Evolutionary conservation across 2,329 filamentous ascomycete genomes (phyloP).

Genomic region (Karstenula rhodostoma): DNA sequence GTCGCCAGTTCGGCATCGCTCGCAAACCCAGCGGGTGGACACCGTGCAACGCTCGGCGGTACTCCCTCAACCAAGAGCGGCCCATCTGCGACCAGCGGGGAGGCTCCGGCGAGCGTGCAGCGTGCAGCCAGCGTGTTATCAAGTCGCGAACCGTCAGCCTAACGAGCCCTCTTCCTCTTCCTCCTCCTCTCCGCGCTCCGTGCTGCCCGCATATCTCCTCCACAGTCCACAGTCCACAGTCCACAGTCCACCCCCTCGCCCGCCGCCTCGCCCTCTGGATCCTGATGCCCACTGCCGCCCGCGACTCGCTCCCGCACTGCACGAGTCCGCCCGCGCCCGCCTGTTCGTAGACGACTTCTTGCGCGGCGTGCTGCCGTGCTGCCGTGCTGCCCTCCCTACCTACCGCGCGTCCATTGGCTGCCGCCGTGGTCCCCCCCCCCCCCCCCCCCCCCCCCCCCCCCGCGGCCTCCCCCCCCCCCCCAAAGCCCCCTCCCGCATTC

Average conservation of each 20-base stretch:
- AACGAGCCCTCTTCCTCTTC: not conserved
- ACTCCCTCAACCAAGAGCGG: slow-evolving; percentile 18
- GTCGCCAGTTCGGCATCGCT: slow-evolving; percentile 1
- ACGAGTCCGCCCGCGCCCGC: slow-evolving; percentile 5
- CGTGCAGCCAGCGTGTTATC: slow-evolving; percentile 18
- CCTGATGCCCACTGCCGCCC: slow-evolving; percentile 18
- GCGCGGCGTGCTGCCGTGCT: slow-evolving; percentile 26
- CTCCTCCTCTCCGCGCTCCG: slow-evolving; percentile 1
- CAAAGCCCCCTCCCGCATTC: slow-evolving; percentile 32
- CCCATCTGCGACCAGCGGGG: slow-evolving; percentile 14
- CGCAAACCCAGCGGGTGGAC: slow-evolving; percentile 11
- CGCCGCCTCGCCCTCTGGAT: too few relatives aligned
- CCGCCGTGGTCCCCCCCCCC: slow-evolving; percentile 9
- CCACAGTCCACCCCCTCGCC: not conserved
- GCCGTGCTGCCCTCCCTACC: slow-evolving; percentile 14
- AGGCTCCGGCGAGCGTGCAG: slow-evolving; percentile 16
- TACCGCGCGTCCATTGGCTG: slow-evolving; percentile 8
- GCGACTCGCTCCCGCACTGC: slow-evolving; percentile 4
- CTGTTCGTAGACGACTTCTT: not conserved
- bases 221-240: not conserved
- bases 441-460: slow-evolving; percentile 25
- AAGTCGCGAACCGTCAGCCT: slow-evolving; percentile 5
- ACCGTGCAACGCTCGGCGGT: slow-evolving; percentile 21
- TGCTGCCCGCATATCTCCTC: not conserved
- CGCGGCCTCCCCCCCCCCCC: slow-evolving; percentile 32